phyloP scores from a whole-genome alignment of 1,139 yeast genomes.

The Hansenula lynferdii region DNA sequence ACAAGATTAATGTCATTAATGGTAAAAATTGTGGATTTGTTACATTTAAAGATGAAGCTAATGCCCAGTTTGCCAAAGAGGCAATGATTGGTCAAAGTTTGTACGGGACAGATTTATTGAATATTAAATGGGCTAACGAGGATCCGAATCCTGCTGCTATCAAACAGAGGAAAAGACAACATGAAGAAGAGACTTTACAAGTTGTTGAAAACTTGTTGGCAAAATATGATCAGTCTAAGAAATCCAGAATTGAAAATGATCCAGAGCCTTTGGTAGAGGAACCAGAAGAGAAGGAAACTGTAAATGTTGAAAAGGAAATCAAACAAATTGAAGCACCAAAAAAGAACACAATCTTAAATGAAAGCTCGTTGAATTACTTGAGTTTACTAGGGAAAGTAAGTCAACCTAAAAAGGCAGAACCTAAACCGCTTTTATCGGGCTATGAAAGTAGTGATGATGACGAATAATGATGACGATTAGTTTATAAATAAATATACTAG shows the following conservation, averaged over 20 bases:
- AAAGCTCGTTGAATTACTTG: not conserved
- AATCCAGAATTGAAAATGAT: slow-evolving; percentile 2
- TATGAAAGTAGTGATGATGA: slow-evolving; percentile 3
- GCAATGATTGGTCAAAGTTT: slow-evolving; percentile 84
- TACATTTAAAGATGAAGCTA: slow-evolving; percentile 58
- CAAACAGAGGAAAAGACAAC: slow-evolving; percentile 38
- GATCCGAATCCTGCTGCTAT: slow-evolving; percentile 78
- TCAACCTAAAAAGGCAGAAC: not conserved
- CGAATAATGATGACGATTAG: not conserved
- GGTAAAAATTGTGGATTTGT: slow-evolving; percentile 76
- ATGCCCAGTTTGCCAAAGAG: slow-evolving; percentile 92
- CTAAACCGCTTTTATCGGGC: not conserved
- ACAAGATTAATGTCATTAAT: slow-evolving; percentile 55
- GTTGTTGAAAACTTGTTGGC: slow-evolving; percentile 13
- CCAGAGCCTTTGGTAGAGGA: slow-evolving; percentile 8
- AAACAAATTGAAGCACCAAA: slow-evolving; percentile 1
- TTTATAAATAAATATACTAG: not conserved
- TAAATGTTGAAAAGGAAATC: not conserved
- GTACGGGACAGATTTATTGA: slow-evolving; percentile 47
- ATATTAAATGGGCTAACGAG: slow-evolving; percentile 84
- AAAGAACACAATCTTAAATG: not conserved
- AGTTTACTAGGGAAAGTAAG: not conserved
- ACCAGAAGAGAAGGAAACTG: slow-evolving; percentile 5
- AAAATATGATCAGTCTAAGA: slow-evolving; percentile 9
- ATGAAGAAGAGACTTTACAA: slow-evolving; percentile 17